phyloP scores from a whole-genome alignment of 176 grass and related monocot genomes.

The Oryza rufipogon region DNA sequence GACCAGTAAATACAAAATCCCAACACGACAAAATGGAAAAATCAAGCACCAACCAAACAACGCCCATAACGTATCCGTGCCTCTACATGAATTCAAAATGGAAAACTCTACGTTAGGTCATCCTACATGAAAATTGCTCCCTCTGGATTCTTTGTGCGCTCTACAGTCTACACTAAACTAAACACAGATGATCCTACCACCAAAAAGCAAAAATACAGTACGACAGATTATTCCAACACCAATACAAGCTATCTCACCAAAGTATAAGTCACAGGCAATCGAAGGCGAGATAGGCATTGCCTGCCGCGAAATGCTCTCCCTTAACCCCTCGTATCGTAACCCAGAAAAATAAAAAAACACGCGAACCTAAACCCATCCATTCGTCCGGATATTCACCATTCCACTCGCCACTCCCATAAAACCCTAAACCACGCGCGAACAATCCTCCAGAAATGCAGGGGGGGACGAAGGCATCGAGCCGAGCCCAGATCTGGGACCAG shows the following conservation, averaged over 20 bases:
- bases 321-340: neutral
- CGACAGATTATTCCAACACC: neutral
- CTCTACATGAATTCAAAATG: neutral
- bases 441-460: neutral
- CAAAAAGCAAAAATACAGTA: neutral
- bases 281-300: neutral
- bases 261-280: neutral
- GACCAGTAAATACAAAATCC: neutral
- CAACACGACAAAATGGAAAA: neutral
- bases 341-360: neutral
- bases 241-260: neutral
- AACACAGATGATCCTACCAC: neutral
- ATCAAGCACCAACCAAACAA: neutral
- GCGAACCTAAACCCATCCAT: neutral
- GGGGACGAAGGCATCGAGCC: neutral
- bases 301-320: neutral
- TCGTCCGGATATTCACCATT: neutral
- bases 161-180: neutral
- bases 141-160: neutral
- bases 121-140: too few relatives aligned
- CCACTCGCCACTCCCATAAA: conserved; percentile 24
- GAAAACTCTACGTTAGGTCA: neutral
- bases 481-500: conserved; percentile 39
- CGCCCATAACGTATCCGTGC: neutral
- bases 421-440: conserved; percentile 36